phyloP scores from a whole-genome alignment of 495 filamentous ascomycete species.

The Tuber magnatum region DNA sequence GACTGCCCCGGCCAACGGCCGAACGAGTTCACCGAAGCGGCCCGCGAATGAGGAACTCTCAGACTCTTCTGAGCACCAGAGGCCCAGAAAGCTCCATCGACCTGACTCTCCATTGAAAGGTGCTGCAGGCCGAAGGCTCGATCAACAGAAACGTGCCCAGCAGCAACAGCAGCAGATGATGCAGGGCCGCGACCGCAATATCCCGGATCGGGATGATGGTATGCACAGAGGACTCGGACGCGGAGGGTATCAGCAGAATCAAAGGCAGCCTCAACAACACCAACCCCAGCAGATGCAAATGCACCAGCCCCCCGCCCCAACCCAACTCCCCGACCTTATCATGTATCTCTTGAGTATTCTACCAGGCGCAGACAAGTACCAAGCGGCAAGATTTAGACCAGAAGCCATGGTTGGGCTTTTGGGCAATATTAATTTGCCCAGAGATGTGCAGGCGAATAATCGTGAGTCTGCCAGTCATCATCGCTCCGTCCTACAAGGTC shows the following conservation, averaged over 20 bases:
- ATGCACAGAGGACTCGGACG: conserved; percentile 10
- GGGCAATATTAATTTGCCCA: conserved; percentile 57
- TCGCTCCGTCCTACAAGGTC: neutral
- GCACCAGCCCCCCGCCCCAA: conserved; percentile 43
- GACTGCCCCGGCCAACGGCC: conserved; percentile 21
- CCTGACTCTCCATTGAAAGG: conserved; percentile 84
- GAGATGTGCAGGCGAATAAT: conserved; percentile 39
- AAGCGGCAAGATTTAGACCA: conserved; percentile 58
- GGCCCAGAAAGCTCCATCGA: conserved; percentile 72
- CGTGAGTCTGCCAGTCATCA: conserved; percentile 19
- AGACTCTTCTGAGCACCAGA: conserved; percentile 43
- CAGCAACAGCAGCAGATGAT: conserved; percentile 19
- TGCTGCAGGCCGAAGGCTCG: conserved; percentile 68
- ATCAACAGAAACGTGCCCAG: conserved; percentile 64
- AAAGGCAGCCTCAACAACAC: conserved; percentile 22
- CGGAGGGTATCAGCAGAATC: conserved; percentile 24
- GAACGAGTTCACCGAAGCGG: conserved; percentile 34
- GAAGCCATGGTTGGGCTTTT: conserved; percentile 67
- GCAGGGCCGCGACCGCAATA: conserved; percentile 43
- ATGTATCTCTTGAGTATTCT: conserved; percentile 76
- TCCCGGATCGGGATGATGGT: conserved; percentile 22
- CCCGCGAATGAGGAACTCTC: conserved; percentile 33
- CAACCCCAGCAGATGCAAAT: conserved; percentile 12
- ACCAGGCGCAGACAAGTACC: conserved; percentile 66
- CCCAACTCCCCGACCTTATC: conserved; percentile 67